phyloP scores from a whole-genome alignment of 345 rosid genomes.

The Aquilaria yunnanensis region DNA sequence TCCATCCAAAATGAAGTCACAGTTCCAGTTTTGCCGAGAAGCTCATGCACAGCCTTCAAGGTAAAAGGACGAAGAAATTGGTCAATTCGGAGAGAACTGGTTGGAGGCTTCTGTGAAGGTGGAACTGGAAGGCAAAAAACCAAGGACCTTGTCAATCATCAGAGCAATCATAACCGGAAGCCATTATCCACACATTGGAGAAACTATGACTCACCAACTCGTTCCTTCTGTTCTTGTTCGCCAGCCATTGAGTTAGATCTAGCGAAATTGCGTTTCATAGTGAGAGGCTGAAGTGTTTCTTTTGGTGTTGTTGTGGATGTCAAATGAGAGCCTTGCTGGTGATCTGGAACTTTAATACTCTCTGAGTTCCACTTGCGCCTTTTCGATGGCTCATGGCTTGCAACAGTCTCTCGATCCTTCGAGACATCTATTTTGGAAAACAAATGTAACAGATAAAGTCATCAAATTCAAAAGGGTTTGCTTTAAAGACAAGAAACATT shows the following conservation, averaged over 20 bases:
- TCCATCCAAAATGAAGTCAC: constrained; percentile 95
- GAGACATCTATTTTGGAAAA: constrained; percentile 2
- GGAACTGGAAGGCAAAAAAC: constrained; percentile 53
- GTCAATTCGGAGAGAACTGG: constrained; percentile 82
- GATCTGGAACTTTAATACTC: constrained; percentile 48
- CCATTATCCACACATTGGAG: neutral
- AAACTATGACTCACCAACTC: constrained; percentile 55
- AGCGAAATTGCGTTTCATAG: constrained; percentile 53
- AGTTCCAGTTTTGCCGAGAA: constrained; percentile 79
- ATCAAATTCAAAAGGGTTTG: neutral
- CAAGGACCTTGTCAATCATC: constrained; percentile 5
- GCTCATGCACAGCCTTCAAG: constrained; percentile 94
- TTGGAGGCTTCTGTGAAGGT: constrained; percentile 69
- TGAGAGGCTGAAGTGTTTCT: constrained; percentile 28
- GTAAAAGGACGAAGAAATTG: constrained; percentile 94
- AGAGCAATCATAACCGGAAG: neutral
- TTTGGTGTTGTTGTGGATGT: constrained; percentile 58
- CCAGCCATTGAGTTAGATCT: constrained; percentile 56
- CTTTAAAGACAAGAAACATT: neutral
- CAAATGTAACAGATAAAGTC: neutral
- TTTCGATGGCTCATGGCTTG: constrained; percentile 61
- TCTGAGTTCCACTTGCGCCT: constrained; percentile 90
- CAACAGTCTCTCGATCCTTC: constrained; percentile 67
- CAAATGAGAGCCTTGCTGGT: constrained; percentile 33
- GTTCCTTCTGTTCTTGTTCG: constrained; percentile 75